Base-by-base conservation (phyloP, 352 stramenopile genomes). In the Globisporangium recalcitrans region DNA sequence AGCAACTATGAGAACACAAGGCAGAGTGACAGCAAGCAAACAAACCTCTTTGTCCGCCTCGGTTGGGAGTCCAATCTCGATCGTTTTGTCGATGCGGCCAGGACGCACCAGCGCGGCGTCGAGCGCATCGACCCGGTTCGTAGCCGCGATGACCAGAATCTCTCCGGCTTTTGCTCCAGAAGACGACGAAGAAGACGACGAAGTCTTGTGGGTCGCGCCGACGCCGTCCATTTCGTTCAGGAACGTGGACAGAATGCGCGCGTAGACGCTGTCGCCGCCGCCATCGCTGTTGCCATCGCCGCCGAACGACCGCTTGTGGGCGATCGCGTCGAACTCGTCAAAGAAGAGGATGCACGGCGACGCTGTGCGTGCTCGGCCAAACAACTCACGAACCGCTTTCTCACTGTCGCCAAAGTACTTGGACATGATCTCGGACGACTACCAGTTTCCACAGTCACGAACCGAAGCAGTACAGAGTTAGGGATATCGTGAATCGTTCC, bases 351-450 rank as follows among this genome's bases (percentile, higher is more conserved):
- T 64, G 59, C 85, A 93, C 21, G 87, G 87, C 24, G 87, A 77
- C 3, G 85, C 78, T 7, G 72, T 71, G 36, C 85, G 83, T 34
- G 85, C 87, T 52, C 85, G 80, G 38, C 82, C 85, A 62, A 96
- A 94, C 2, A 96, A 70, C 47, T 88, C 67, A 2, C 87, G 85
- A 32, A 96, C 85, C 7, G 79, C 73, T 51, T 88, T 82, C 63
- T 96, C 87, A 55, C 83, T 96, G 61, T 94, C 87, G 21, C 83
- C 83, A 64, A 96, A 94, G 64, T 91, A 96, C 61, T 93, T 93
- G 58, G 85, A 94, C 11, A 96, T 69, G 46, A 96, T 61, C 58
- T 92, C 82, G 1, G 85, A 91, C 13, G 83, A 91, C 85, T 94
- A 66, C 27, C 27, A 31, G 2, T 31, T 31, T 31, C 27, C 27